A percentile compares a stretch with the other conserved stretches of the same genome.
Conservation (phyloP, 352 stramenopile genomes). For the Phytophthora cactorum region DNA sequence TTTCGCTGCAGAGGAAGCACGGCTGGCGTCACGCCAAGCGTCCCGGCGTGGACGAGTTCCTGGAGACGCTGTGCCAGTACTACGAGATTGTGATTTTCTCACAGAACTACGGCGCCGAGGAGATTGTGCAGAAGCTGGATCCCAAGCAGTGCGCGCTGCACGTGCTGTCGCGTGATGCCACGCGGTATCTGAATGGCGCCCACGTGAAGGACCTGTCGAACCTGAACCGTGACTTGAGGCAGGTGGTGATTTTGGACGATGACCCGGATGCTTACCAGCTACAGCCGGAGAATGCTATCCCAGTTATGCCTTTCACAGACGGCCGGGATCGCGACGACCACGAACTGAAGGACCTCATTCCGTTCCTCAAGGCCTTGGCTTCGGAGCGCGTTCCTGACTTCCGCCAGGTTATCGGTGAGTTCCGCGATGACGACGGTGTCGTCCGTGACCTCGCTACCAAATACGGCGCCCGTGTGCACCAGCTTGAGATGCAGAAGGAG, state of each 20-base stretch:
- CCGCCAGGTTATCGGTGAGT: conserved; percentile 75
- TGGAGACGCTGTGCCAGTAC: conserved; percentile 85
- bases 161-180: conserved; percentile 80
- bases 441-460: conserved; percentile 79
- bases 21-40: conserved; percentile 89
- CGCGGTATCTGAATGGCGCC: conserved; percentile 81
- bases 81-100: conserved; percentile 92
- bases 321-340: conserved; percentile 82
- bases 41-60: conserved; percentile 85
- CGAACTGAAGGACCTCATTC: conserved; percentile 82
- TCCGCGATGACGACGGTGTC: conserved; percentile 83
- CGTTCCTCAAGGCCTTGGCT: conserved; percentile 84
- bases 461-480: conserved; percentile 78
- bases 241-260: conserved; percentile 88
- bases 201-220: conserved; percentile 87
- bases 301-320: conserved; percentile 79
- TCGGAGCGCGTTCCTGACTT: conserved; percentile 83
- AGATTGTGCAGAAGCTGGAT: conserved; percentile 83
- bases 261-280: conserved; percentile 82
- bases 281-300: conserved; percentile 87
- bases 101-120: conserved; percentile 83
- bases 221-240: conserved; percentile 80
- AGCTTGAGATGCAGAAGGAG: conserved; percentile 83
- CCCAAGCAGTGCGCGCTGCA: conserved; percentile 87
- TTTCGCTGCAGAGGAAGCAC: conserved; percentile 71